Percentiles rank a stretch among this genome's conserved stretches.
phyloP scores from a whole-genome alignment of 2,329 filamentous ascomycete genomes.

The Blastomyces percursus region DNA sequence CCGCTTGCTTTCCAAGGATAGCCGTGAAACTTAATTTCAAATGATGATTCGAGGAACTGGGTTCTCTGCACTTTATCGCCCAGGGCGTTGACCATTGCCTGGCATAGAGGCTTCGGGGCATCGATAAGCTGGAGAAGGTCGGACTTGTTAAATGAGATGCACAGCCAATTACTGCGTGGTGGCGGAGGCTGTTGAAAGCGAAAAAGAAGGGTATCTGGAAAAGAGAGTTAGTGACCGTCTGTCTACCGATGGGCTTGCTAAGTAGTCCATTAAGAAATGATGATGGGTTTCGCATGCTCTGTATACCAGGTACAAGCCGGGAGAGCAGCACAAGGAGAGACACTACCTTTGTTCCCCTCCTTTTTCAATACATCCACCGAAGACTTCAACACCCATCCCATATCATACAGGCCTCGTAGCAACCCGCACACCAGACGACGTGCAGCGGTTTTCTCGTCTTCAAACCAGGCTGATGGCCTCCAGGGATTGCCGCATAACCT shows the following conservation, averaged over 20 bases:
- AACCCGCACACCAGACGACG: slow-evolving; percentile 25
- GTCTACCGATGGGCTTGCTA: not conserved
- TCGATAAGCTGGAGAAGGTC: slow-evolving; percentile 28
- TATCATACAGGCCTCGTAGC: slow-evolving; percentile 24
- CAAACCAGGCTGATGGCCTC: slow-evolving; percentile 16
- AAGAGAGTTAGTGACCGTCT: slow-evolving; percentile 11
- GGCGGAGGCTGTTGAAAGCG: slow-evolving; percentile 27
- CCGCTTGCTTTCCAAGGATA: slow-evolving; percentile 25
- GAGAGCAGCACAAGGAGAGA: slow-evolving; percentile 9
- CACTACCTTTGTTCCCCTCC: slow-evolving; percentile 4
- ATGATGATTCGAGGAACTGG: slow-evolving; percentile 12
- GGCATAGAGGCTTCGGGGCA: slow-evolving; percentile 15
- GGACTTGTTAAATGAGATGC: slow-evolving; percentile 25
- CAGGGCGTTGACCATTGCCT: slow-evolving; percentile 15
- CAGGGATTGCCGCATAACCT: slow-evolving; percentile 31
- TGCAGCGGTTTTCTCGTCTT: slow-evolving; percentile 20
- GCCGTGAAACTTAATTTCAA: slow-evolving; percentile 27
- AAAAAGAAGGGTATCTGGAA: slow-evolving; percentile 31
- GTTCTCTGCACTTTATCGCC: slow-evolving; percentile 6
- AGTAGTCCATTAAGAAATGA: not conserved
- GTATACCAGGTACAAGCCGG: not conserved
- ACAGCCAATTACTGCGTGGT: slow-evolving; percentile 28
- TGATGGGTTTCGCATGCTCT: too few species aligned
- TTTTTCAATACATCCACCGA: slow-evolving; percentile 27
- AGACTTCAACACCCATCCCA: slow-evolving; percentile 31